A percentile compares a stretch with the other conserved stretches of the same genome.
Evolutionary conservation across 768 basidiomycete species (phyloP).

Genomic region (Hydnomerulius pinastri): DNA sequence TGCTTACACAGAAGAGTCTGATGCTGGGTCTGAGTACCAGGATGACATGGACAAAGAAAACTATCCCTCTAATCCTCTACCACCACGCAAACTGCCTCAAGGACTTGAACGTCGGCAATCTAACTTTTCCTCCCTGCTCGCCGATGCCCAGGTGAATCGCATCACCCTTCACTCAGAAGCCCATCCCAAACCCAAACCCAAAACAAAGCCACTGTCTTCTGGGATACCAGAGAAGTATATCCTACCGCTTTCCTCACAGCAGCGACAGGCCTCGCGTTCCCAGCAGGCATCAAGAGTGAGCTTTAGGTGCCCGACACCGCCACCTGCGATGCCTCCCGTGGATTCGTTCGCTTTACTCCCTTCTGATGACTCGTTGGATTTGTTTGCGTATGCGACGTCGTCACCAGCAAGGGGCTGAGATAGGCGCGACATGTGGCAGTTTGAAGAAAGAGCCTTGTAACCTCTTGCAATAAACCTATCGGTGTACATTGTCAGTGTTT

Average conservation of each 20-base stretch:
- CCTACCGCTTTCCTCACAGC: conserved; percentile 8
- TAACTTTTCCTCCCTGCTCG: conserved; percentile 41
- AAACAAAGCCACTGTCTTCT: conserved; percentile 3
- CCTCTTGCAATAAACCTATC: too few species aligned
- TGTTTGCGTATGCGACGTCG: conserved; percentile 43
- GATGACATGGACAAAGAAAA: conserved; percentile 26
- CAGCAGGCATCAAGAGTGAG: conserved; percentile 10
- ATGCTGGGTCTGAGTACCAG: conserved; percentile 20
- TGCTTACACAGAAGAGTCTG: conserved; percentile 14
- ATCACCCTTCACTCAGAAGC: conserved; percentile 35
- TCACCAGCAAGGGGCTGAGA: conserved; percentile 28
- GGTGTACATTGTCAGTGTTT: too few species aligned
- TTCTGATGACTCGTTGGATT: conserved; percentile 54
- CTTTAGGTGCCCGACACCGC: neutral
- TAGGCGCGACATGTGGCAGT: too few species aligned
- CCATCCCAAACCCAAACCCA: conserved; percentile 8
- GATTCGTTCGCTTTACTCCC: conserved; percentile 13
- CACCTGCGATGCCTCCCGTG: neutral
- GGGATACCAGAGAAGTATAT: conserved; percentile 19
- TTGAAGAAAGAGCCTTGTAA: neutral
- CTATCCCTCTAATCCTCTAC: conserved; percentile 5
- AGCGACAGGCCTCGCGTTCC: neutral
- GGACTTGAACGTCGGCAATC: conserved; percentile 21
- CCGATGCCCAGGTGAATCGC: conserved; percentile 41
- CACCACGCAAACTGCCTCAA: conserved; percentile 8